Evolutionary conservation across 164 flowering plant genomes (phyloP).

Genomic region (Stephania yunnanensis): DNA sequence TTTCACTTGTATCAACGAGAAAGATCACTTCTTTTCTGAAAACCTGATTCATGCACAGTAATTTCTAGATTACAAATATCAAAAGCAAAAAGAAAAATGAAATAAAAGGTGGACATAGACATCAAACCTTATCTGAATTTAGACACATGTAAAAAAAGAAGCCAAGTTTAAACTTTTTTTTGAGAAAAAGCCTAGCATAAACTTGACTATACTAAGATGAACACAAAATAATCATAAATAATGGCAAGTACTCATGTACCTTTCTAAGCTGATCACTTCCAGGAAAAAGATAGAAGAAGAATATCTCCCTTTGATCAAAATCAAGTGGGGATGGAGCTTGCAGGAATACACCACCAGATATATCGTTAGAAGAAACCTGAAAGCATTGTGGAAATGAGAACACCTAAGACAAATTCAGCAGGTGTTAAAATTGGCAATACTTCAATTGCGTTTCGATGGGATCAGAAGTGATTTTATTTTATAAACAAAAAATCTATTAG

Average conservation of each 20-base stretch:
- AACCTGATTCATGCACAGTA: conserved; percentile 37
- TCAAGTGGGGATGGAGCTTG: conserved; percentile 64
- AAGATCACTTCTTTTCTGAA: conserved; percentile 72
- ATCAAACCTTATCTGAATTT: neutral
- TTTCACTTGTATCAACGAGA: conserved; percentile 81
- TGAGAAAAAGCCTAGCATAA: neutral
- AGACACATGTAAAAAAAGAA: neutral
- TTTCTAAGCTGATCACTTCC: conserved; percentile 41
- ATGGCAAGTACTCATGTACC: conserved; percentile 31
- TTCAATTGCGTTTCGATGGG: neutral
- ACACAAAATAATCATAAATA: neutral
- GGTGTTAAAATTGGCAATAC: neutral
- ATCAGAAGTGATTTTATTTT: too few species aligned
- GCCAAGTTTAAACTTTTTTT: neutral
- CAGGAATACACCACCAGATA: conserved; percentile 61
- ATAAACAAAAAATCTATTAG: neutral
- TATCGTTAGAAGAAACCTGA: conserved; percentile 55
- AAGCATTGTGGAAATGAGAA: neutral
- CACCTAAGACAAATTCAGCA: neutral
- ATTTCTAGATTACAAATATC: neutral
- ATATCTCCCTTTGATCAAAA: conserved; percentile 74
- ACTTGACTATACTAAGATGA: neutral
- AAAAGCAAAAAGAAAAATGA: neutral
- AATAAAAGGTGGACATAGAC: too few species aligned
- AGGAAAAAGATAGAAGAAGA: conserved; percentile 63